Conservation (phyloP, 108 stramenopile genomes). For the Epipyxis sp. region DNA sequence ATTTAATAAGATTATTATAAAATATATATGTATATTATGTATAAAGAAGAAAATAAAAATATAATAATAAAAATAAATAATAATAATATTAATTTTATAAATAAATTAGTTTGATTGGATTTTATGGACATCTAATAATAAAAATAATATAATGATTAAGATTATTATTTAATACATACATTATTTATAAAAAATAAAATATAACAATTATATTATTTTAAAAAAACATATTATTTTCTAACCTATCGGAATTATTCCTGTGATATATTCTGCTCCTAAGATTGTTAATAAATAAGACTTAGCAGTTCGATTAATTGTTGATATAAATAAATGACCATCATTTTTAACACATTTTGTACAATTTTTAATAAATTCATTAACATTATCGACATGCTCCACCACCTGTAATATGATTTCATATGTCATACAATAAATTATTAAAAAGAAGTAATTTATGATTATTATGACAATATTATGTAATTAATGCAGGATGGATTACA, state of each 20-base stretch:
- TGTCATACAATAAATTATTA: too few relatives aligned
- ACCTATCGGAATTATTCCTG: conserved; percentile 60
- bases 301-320: conserved; percentile 80
- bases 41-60: too few relatives aligned
- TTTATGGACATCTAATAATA: too few relatives aligned
- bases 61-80: conserved; percentile 55
- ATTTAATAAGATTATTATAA: conserved; percentile 42
- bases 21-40: conserved; percentile 55
- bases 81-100: conserved; percentile 1
- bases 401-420: conserved; percentile 41
- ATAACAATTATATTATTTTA: too few relatives aligned
- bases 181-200: too few relatives aligned
- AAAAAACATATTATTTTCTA: neutral
- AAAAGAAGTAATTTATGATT: too few relatives aligned
- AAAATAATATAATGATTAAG: too few relatives aligned
- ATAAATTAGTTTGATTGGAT: too few relatives aligned
- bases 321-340: conserved; percentile 74
- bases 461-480: too few relatives aligned
- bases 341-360: conserved; percentile 59
- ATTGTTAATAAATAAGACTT: conserved; percentile 77
- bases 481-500: too few relatives aligned
- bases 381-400: conserved; percentile 79
- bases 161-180: too few relatives aligned
- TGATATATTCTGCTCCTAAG: conserved; percentile 81
- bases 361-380: conserved; percentile 59